Percentiles rank a stretch among this genome's conserved stretches.
Conservation (phyloP, 345 rosid species). For the Aquilaria yunnanensis region DNA sequence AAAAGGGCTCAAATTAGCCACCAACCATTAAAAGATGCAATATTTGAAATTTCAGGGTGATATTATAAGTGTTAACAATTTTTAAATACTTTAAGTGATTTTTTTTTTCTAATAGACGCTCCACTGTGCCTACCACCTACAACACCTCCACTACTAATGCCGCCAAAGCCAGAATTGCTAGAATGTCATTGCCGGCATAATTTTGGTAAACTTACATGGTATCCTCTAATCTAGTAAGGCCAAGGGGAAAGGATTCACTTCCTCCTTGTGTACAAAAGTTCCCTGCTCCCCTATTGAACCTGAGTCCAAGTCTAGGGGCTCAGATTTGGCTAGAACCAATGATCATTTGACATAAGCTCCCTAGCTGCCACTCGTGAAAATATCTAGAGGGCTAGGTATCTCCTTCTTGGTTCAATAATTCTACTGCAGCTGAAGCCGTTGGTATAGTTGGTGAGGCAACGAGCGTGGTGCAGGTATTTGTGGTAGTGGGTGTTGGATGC, state of each 20-base stretch:
- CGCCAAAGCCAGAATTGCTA: no score
- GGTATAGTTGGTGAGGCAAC: no score
- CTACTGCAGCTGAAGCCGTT: conserved; percentile 9
- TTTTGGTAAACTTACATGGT: conserved; percentile 42
- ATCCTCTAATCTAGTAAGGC: conserved; percentile 22
- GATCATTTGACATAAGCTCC: conserved; percentile 41
- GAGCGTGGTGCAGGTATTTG: no score
- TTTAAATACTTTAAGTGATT: no score
- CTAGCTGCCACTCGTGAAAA: conserved; percentile 84
- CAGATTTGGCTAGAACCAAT: conserved; percentile 28
- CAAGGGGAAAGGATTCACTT: conserved; percentile 42
- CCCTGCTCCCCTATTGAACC: conserved; percentile 41
- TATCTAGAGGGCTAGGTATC: conserved; percentile 95
- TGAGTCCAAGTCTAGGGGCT: conserved; percentile 37
- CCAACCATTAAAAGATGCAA: no score
- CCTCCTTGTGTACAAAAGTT: conserved; percentile 56
- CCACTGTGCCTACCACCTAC: no score
- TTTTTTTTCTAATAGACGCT: no score
- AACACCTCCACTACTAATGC: no score
- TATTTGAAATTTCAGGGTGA: no score
- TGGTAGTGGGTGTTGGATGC: no score
- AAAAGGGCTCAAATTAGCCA: no score
- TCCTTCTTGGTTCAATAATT: conserved; percentile 96
- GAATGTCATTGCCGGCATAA: conserved; percentile 31
- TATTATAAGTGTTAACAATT: no score